Percentiles rank a stretch among this genome's conserved stretches.
Evolutionary conservation across 75 land plant species (phyloP).

Genomic region (Picea sitchensis): DNA sequence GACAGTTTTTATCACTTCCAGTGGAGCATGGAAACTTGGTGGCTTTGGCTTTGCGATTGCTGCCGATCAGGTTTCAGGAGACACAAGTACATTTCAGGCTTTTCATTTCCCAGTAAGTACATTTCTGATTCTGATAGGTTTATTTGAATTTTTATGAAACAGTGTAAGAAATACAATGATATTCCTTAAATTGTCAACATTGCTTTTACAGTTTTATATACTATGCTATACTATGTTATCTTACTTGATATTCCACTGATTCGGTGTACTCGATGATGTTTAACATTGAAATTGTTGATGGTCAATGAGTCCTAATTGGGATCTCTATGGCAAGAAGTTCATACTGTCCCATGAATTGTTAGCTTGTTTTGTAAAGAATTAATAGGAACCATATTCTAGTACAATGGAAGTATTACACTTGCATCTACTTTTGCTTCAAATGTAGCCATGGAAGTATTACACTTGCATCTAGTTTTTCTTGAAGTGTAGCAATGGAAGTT

Average conservation of each 20-base stretch:
- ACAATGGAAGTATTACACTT: no score
- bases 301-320: neutral
- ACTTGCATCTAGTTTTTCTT: no score
- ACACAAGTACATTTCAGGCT: constrained; percentile 35
- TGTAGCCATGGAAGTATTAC: no score
- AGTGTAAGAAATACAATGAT: neutral
- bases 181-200: neutral
- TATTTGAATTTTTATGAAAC: neutral
- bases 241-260: neutral
- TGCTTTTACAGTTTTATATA: neutral
- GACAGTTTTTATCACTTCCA: constrained; percentile 78
- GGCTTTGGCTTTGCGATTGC: constrained; percentile 89
- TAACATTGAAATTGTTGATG: neutral
- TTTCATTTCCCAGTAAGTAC: constrained; percentile 82
- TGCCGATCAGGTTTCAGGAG: constrained; percentile 54
- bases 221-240: neutral
- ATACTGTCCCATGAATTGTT: neutral
- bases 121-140: neutral
- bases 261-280: constrained; percentile 4
- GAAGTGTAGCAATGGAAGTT: no score
- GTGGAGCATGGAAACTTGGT: constrained; percentile 97
- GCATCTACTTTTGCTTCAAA: no score
- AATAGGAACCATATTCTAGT: no score
- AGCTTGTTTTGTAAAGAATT: no score
- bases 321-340: neutral